Evolutionary conservation across 345 rosid genomes (phyloP), one percentile per base, ranked within the genome.

Genomic region (Salix caprea): DNA sequence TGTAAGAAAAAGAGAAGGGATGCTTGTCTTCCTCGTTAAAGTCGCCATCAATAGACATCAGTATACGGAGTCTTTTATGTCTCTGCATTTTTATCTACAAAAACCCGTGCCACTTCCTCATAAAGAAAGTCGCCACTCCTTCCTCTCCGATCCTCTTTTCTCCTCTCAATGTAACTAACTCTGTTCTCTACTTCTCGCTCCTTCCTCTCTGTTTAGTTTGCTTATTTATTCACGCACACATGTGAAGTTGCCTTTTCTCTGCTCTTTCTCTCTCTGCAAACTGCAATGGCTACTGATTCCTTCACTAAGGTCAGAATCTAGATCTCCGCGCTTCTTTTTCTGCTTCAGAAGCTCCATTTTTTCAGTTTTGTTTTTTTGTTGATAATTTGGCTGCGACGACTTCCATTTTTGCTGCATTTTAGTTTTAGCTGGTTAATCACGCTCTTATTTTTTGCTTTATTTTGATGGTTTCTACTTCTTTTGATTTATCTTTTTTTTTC

Each of bases 61-160:
- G 5, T 13, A 46, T 0, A 14, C 50, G 4, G 50, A 44, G 50
- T 44, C 69, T 70, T 83, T 77, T 77, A 80, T 82, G 89, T 40
- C 44, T 40, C 44, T 40, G 10, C 44, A 46, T 46, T 46, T 14
- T 14, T 0, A 13, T 46, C 50, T 46, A 4, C 50, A 46, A 77
- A 84, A 58, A 82, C 84, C 82, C 82, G 77, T 82, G 72, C 74
- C 77, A 16, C 32, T 82, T 72, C 74, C 77, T 12, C 39, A 77
- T 58, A 39, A 61, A 61, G 79, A 13, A 14, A 46, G 50, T 50
- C 72, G 67, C 72, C 65, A 69, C 39, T 26, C 73, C 74, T 64
- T 18, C 44, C 48, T 64, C 21, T 44, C 56, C 60, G 48, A 62
- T 21, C 30, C 69, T 75, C 62, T 26, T 64, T 37, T 69, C 26